phyloP scores from a whole-genome alignment of 192 early-diverging fungal species.

The Gaertneriomyces semiglobifer region DNA sequence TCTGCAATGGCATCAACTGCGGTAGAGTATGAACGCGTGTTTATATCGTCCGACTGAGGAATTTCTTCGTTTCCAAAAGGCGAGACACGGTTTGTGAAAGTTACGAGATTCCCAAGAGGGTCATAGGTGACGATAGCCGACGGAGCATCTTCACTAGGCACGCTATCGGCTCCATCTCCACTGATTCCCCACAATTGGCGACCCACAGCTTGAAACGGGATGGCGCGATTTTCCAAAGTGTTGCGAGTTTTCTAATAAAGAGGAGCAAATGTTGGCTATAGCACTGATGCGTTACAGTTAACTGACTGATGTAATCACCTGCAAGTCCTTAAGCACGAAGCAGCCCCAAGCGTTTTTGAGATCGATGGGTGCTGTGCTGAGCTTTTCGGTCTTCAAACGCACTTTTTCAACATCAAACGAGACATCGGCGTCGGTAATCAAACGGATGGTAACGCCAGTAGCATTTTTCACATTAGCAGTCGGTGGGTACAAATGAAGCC shows the following conservation, averaged over 20 bases:
- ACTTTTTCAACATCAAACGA: conserved; percentile 14
- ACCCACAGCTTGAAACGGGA: neutral
- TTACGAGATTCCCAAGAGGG: conserved; percentile 76
- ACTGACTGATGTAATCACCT: neutral
- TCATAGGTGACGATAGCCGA: conserved; percentile 55
- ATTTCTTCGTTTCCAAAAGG: conserved; percentile 43
- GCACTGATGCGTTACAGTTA: neutral
- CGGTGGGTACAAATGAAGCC: conserved; percentile 59
- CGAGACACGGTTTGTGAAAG: conserved; percentile 63
- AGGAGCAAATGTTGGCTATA: neutral
- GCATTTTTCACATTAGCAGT: conserved; percentile 27
- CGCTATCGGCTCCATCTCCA: neutral
- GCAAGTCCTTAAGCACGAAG: conserved; percentile 16
- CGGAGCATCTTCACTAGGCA: neutral
- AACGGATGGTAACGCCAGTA: conserved; percentile 10
- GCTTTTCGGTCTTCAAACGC: conserved; percentile 10
- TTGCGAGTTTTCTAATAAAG: neutral
- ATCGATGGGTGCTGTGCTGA: neutral
- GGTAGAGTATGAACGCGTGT: neutral
- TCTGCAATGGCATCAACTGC: neutral
- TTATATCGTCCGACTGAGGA: conserved; percentile 6
- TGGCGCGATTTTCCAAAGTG: neutral
- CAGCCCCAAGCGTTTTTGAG: conserved; percentile 9
- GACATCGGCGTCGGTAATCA: conserved; percentile 12
- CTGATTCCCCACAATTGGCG: neutral